phyloP scores from a whole-genome alignment of 495 filamentous ascomycete species.

The Friedmanniomyces simplex region DNA sequence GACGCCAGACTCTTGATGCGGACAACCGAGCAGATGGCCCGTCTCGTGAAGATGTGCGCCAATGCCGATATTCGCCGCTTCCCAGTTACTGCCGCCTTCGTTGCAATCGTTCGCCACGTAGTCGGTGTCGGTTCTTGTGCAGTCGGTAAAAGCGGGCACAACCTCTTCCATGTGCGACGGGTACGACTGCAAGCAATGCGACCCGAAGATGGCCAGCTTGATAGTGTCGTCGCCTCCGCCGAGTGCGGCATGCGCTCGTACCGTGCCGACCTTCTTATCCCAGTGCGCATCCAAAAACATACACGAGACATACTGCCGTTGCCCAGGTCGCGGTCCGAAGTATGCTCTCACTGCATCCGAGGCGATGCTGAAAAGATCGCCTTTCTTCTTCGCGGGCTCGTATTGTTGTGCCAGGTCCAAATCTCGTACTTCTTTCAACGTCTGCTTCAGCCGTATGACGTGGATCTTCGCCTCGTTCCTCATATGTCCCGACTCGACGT shows the following conservation, averaged over 20 bases:
- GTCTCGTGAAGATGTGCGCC: conserved; percentile 84
- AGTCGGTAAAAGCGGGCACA: conserved; percentile 75
- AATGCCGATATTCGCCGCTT: conserved; percentile 82
- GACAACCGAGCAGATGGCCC: conserved; percentile 78
- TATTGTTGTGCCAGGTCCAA: conserved; percentile 75
- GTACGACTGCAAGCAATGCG: conserved; percentile 79
- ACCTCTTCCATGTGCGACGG: conserved; percentile 77
- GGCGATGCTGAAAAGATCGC: conserved; percentile 65
- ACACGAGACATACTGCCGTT: conserved; percentile 77
- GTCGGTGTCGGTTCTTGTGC: conserved; percentile 72
- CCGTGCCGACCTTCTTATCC: conserved; percentile 57
- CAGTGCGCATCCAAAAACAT: conserved; percentile 78
- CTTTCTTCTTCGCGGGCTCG: conserved; percentile 50
- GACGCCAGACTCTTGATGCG: conserved; percentile 74
- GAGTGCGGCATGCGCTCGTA: conserved; percentile 73
- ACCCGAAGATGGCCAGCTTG: conserved; percentile 80
- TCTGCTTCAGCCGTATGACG: conserved; percentile 70
- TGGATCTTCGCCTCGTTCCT: conserved; percentile 85
- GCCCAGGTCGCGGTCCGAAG: conserved; percentile 61
- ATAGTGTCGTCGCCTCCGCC: conserved; percentile 60
- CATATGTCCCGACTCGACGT: conserved; percentile 57
- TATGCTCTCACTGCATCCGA: conserved; percentile 62
- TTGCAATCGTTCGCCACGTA: conserved; percentile 75
- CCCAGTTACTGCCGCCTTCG: conserved; percentile 80
- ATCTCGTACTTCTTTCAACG: conserved; percentile 69